Base-by-base conservation (phyloP, 148 eudicot genomes). In the Diospyros kaki region DNA sequence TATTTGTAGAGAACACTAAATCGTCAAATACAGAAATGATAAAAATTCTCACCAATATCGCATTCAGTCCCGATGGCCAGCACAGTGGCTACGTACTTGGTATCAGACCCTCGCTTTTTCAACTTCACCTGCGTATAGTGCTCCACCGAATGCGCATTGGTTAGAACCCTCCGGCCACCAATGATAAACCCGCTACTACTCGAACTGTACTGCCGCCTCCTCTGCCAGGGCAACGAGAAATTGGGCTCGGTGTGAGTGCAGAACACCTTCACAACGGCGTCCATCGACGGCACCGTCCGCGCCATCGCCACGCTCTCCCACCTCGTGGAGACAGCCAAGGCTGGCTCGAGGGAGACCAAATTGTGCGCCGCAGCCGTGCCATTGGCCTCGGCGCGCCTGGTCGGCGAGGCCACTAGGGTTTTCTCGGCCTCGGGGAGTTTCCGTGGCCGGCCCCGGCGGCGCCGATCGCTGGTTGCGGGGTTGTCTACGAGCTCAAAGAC, bases 141-240 rank as follows among this genome's bases (percentile, higher is more conserved):
- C 79, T 87, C 95, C 54, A 93, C 98, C 3, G 96, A 93, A 58
- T 93, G 98, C 10, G 98, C 98, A 84, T 93, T 93, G 1, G 98
- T 93, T 83, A 93, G 64, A 58, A 93, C 87, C 81, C 98, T 89
- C 65, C 87, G 76, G n/a, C 89, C 96, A 1, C 74, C 84, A 59
- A 93, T 93, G 1, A 90, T 82, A 77, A 93, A 93, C 66, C 98
- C 98, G 66, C 89, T 90, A 51, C 98, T 93, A 17, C 91, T 89
- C 11, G 98, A 93, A n/a, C 93, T 93, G 50, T 82, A 85, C 86
- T 93, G 98, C 79, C 90, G 73, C 73, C 89, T 90, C 81, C 90
- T 84, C 87, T 93, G 98, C 98, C 98, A 93, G 48, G 98, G 96
- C n/a, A 86, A 73, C 58, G 98, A 93, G 86, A 87, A 93, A 75